phyloP scores from a whole-genome alignment of 2,329 filamentous ascomycete genomes.

The Epichloe bromicola region DNA sequence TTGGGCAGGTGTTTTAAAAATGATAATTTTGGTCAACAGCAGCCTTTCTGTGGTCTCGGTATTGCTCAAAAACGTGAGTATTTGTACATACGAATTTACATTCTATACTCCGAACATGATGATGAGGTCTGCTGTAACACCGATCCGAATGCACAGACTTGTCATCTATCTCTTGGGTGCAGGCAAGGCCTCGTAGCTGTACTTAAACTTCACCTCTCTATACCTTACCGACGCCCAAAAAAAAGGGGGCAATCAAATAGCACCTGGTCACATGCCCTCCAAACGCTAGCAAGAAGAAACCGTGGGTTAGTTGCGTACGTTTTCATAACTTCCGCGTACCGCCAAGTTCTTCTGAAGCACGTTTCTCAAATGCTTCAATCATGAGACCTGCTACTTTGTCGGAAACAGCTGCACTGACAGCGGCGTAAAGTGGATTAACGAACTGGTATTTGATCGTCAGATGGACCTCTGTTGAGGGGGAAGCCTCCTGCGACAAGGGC shows the following conservation, averaged over 20 bases:
- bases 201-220: too few relatives aligned
- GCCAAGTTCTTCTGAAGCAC: constrained; percentile 42
- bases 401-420: constrained; percentile 68
- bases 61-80: background rate
- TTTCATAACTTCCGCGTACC: background rate
- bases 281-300: too few relatives aligned
- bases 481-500: constrained; percentile 21
- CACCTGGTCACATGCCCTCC: too few relatives aligned
- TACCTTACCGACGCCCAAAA: too few relatives aligned
- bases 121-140: background rate
- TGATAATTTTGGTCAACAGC: background rate
- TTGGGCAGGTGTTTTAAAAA: background rate
- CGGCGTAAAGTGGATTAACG: constrained; percentile 74
- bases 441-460: constrained; percentile 74
- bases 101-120: background rate
- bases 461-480: constrained; percentile 51
- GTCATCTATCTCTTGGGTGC: too few relatives aligned
- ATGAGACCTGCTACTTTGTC: constrained; percentile 76
- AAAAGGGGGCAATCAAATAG: too few relatives aligned
- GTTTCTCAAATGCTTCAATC: constrained; percentile 85
- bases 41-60: background rate
- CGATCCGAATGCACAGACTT: background rate
- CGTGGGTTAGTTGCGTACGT: too few relatives aligned
- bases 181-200: too few relatives aligned
- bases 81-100: background rate